Percentiles rank a stretch among this genome's conserved stretches.
Conservation (phyloP, 768 basidiomycete species). For the Pluteus cervinus region DNA sequence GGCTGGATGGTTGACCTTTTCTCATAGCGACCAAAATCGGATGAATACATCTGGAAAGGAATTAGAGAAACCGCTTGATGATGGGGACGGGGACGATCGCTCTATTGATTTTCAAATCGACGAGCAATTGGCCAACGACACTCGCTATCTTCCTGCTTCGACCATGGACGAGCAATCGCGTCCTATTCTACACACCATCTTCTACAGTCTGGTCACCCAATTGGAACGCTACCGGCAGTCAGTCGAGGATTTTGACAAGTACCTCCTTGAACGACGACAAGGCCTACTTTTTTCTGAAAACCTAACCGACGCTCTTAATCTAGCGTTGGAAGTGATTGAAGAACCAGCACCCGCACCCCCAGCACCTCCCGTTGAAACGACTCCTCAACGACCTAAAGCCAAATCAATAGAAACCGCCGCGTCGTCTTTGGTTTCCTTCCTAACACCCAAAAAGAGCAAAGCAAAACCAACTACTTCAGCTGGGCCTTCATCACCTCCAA, state of each 20-base stretch:
- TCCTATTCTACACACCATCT: conserved; percentile 76
- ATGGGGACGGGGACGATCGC: conserved; percentile 61
- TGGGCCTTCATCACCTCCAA: conserved; percentile 43
- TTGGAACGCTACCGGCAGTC: conserved; percentile 73
- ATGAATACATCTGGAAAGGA: conserved; percentile 5
- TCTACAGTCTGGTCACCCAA: conserved; percentile 75
- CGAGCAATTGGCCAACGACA: conserved; percentile 53
- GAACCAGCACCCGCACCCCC: conserved; percentile 27
- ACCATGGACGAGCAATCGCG: conserved; percentile 66
- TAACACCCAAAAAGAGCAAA: conserved; percentile 72
- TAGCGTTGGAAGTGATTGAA: conserved; percentile 59
- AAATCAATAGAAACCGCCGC: conserved; percentile 50
- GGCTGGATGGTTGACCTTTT: conserved; percentile 84
- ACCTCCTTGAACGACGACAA: conserved; percentile 77
- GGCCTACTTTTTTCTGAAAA: conserved; percentile 91
- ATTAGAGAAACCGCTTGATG: conserved; percentile 1
- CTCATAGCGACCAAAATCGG: conserved; percentile 35
- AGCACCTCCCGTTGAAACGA: conserved; percentile 19
- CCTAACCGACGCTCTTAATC: conserved; percentile 79
- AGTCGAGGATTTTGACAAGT: conserved; percentile 79
- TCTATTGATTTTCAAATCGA: conserved; percentile 77
- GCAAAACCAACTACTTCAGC: conserved; percentile 24
- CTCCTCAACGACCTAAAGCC: conserved; percentile 32
- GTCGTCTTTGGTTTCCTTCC: conserved; percentile 66
- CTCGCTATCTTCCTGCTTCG: conserved; percentile 54